A percentile compares a stretch with the other conserved stretches of the same genome.
These are phyloP conservation scores for Fraxinus latifolia DNA, from an alignment of 305 asterid species.

Conservation along the genomic window DNA sequence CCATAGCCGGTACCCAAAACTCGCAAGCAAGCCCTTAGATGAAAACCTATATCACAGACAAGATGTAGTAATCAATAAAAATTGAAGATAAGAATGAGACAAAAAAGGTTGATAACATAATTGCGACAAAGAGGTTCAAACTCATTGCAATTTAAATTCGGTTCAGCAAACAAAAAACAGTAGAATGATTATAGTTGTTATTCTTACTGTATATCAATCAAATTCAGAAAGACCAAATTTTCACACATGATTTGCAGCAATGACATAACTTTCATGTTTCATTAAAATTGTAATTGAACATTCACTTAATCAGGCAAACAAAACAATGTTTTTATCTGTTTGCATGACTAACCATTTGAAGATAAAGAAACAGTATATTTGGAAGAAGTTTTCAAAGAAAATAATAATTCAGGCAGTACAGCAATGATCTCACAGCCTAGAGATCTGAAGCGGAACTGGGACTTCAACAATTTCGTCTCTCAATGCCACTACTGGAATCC, in stretches of 20 bases:
- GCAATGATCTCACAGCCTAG: slow-evolving; percentile 51
- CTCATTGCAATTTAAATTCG: neutral
- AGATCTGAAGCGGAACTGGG: slow-evolving; percentile 76
- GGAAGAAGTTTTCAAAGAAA: neutral
- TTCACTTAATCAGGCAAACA: neutral
- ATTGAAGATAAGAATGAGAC: neutral
- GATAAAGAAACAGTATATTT: neutral
- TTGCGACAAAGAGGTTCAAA: neutral
- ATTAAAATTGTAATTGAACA: neutral
- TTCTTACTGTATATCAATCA: neutral
- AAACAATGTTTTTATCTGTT: neutral
- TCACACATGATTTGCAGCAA: neutral
- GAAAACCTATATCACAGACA: neutral
- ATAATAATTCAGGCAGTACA: neutral
- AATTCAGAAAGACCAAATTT: neutral
- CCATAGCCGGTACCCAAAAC: neutral
- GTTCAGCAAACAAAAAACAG: neutral
- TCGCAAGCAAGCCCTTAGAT: neutral
- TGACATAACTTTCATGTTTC: neutral
- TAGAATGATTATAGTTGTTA: neutral
- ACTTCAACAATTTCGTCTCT: slow-evolving; percentile 68
- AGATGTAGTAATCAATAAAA: neutral
- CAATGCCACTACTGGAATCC: slow-evolving; percentile 55
- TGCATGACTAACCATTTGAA: neutral
- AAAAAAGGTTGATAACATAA: neutral